phyloP scores from a whole-genome alignment of 768 basidiomycete genomes.

The Glaciozyma martinii region DNA sequence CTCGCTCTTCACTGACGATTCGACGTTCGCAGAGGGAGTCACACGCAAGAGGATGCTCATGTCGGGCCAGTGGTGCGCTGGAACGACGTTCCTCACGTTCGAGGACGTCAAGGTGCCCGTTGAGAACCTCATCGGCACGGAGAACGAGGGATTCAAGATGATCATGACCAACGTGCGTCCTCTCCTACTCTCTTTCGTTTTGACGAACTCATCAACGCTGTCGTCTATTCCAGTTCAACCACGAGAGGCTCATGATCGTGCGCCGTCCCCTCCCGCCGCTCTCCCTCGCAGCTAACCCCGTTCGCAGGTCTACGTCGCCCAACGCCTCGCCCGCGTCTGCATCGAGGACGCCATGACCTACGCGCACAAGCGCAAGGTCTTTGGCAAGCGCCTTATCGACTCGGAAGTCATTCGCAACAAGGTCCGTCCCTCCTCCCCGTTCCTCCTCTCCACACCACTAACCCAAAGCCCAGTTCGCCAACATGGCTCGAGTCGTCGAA shows the following conservation, averaged over 20 bases:
- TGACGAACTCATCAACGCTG: background rate
- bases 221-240: conserved; percentile 2
- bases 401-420: conserved; percentile 33
- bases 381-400: conserved; percentile 30
- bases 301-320: conserved; percentile 11
- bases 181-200: background rate
- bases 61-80: conserved; percentile 26
- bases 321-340: conserved; percentile 27
- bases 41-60: conserved; percentile 12
- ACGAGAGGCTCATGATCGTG: conserved; percentile 21
- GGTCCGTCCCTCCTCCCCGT: background rate
- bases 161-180: conserved; percentile 37
- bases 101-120: conserved; percentile 36
- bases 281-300: too few species aligned
- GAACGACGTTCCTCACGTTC: conserved; percentile 33
- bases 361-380: conserved; percentile 28
- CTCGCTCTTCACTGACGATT: background rate
- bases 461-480: conserved; percentile 18
- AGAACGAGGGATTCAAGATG: conserved; percentile 33
- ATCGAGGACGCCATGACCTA: conserved; percentile 32
- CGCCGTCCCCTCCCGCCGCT: too few species aligned
- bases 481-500: conserved; percentile 32
- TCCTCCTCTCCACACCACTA: background rate
- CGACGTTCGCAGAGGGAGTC: conserved; percentile 4
- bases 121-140: conserved; percentile 35